Evolutionary conservation across 257 asterid species (phyloP), one percentile per base, ranked within the genome.

Genomic region (Craterostigma plantagineum): DNA sequence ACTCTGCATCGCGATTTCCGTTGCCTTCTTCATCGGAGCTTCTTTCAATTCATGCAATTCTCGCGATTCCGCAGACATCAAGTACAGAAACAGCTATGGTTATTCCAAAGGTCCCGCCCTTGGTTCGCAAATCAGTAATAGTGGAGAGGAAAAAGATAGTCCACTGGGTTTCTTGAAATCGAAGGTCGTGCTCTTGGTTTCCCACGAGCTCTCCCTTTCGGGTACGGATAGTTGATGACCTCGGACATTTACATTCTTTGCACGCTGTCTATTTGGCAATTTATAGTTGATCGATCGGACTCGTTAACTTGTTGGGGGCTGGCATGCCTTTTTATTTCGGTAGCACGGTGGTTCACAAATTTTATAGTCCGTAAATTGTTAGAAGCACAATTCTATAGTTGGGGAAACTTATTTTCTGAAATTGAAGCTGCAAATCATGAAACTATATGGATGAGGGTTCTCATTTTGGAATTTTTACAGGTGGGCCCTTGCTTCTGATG

Each of bases 171-270:
- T 78, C 68, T 78, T 82, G 91, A 75, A 61, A 53, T 81, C 92
- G 34, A 77, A 77, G 74, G 63, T 74, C 35, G 76, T 77, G 41
- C 83, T 81, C 10, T 36, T 82, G 52, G 92, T 78, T 18, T 82
- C 94, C 9, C 92, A 82, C 65, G 92, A 82, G 53, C 92, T 82
- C 51, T 78, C 94, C 14, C 92, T 78, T 46, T 78, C 94, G 14
- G 94, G 94, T 82, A 71, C 33, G 14, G 94, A 92, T 78, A 71
- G 27, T 18, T 12, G 14, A 43, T 14, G 14, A 8, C 16, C 18
- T 34, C 37, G 7, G 7, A 6, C 11, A 34, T 6, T 34, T 7
- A 6, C 7, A 12, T 36, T 36, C 14, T 2, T 36, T 36, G 40
- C 12, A 36, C 14, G 13, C 33, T 11, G 5, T 18, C 11, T n/a